Conservation (phyloP, 2,329 filamentous ascomycete genomes). For the Cyanodermella asteris region DNA sequence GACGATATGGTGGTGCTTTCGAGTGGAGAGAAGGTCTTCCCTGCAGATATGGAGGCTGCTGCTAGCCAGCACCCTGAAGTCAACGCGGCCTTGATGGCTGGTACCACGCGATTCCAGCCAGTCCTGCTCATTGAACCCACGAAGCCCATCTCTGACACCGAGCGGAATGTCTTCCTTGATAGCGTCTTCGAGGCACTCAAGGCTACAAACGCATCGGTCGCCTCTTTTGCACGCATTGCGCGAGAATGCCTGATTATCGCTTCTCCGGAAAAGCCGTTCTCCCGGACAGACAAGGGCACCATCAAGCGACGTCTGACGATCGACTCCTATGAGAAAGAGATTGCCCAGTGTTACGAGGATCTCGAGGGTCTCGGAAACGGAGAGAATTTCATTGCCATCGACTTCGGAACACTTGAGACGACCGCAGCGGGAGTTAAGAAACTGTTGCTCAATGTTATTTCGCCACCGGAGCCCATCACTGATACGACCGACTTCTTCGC, state of each 20-base stretch:
- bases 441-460: too few relatives aligned
- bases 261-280: neutral
- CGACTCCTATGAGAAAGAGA: neutral
- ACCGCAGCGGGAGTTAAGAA: too few relatives aligned
- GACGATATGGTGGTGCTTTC: constrained; percentile 25
- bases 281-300: neutral
- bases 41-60: constrained; percentile 18
- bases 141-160: too few relatives aligned
- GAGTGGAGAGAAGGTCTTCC: constrained; percentile 25
- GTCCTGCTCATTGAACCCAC: constrained; percentile 18
- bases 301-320: neutral
- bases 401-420: too few relatives aligned
- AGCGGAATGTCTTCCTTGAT: too few relatives aligned
- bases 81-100: constrained; percentile 15
- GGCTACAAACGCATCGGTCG: too few relatives aligned
- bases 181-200: too few relatives aligned
- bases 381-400: too few relatives aligned
- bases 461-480: neutral
- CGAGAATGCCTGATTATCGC: neutral
- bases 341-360: neutral
- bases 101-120: constrained; percentile 16
- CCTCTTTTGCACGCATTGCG: too few relatives aligned
- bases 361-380: too few relatives aligned
- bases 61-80: constrained; percentile 16
- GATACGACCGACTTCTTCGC: constrained; percentile 9